Evolutionary conservation across 805 yeast genomes (phyloP), one percentile per base, ranked within the genome.

Genomic region (Wickerhamomyces bisporus): DNA sequence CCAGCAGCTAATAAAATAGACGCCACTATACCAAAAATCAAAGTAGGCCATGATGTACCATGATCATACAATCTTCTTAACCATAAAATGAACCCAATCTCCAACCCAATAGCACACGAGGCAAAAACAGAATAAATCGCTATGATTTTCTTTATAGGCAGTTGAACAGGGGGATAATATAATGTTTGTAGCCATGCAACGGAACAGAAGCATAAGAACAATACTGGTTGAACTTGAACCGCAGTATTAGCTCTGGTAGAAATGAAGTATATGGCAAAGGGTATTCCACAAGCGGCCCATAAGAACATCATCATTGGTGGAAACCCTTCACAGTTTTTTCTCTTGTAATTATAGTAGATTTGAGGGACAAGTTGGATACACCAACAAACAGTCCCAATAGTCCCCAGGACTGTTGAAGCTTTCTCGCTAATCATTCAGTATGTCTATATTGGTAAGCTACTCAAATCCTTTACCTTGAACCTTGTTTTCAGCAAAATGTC

Each of bases 301-400:
- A 87, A 60, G 41, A 86, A 73, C 77, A 86, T 72, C 96, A 91
- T 88, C 26, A 73, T n/a, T 5, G 89, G 88, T 1, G 95, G 96
- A 9, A 89, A 62, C 0, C 98, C 97, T 20, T 79, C 83, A 42
- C 95, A 84, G 54, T 87, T 78, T 52, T 91, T 87, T 8, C 73
- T 72, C 41, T 70, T 68, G 64, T 74, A 88, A 56, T 91, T 89
- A 55, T 78, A 69, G 40, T 77, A 67, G 32, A 89, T 80, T 54
- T 86, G 98, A 2, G 97, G 97, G 1, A 88, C 69, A 46, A 91
- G 65, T 62, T 91, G 97, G 46, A 89, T 65, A 59, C 97, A 89
- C 97, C 97, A 91, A 41, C 85, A 71, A 2, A 89, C 78, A 0
- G 98, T 91, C 6, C 96, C 97, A 2, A 86, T 68, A 11, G 96